A percentile compares a stretch with the other conserved stretches of the same genome.
These are phyloP conservation scores for Curvularia sp. DNA, from an alignment of 2,329 filamentous ascomycete genomes.

Conservation along the genomic window DNA sequence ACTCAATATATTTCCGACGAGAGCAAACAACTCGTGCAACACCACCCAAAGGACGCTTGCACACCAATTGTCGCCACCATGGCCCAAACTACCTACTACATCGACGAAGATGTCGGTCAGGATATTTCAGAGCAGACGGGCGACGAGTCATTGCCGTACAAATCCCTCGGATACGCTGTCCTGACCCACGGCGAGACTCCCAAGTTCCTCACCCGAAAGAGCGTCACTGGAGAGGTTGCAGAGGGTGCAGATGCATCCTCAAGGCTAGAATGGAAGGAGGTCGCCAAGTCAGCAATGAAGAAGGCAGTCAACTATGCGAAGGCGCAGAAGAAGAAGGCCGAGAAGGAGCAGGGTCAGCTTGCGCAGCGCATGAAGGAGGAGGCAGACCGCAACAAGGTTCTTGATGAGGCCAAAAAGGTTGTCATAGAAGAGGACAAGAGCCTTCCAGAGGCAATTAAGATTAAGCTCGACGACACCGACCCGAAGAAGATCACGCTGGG, in stretches of 20 bases:
- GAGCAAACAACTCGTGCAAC: conserved; percentile 22
- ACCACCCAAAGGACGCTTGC: conserved; percentile 21
- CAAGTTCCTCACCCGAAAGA: conserved; percentile 72
- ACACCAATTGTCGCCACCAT: conserved; percentile 44
- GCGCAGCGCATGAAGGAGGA: conserved; percentile 76
- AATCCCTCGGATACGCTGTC: conserved; percentile 79
- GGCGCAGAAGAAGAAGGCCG: conserved; percentile 81
- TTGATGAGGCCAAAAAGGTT: conserved; percentile 85
- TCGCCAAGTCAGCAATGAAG: conserved; percentile 83
- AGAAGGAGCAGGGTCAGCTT: conserved; percentile 76
- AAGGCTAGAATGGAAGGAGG: conserved; percentile 78
- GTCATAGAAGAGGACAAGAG: conserved; percentile 72
- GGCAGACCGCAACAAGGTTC: conserved; percentile 71
- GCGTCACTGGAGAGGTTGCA: conserved; percentile 45
- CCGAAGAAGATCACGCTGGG: conserved; percentile 63
- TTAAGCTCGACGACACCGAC: conserved; percentile 77
- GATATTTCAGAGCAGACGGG: conserved; percentile 73
- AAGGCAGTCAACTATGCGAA: conserved; percentile 80
- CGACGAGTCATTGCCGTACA: conserved; percentile 77
- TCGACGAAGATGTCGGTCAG: conserved; percentile 80
- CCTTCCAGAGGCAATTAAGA: conserved; percentile 75
- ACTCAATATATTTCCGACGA: conserved; percentile 40
- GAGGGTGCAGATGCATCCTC: conserved; percentile 65
- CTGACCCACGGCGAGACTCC: conserved; percentile 70
- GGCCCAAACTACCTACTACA: conserved; percentile 65